phyloP scores from a whole-genome alignment of 139 green algal genomes.

The Closterium sp. region DNA sequence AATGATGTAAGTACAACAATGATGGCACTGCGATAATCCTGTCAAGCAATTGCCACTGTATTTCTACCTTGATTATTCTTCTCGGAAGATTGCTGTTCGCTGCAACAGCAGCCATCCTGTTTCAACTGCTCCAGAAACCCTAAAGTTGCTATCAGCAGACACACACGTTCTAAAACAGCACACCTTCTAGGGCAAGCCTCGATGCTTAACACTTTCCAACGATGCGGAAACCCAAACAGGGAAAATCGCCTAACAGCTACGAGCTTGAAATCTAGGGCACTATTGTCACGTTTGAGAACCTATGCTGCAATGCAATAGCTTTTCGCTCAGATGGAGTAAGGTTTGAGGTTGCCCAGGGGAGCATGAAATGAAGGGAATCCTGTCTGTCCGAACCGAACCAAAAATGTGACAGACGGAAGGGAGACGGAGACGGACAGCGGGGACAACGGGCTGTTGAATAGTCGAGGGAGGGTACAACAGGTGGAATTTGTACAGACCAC shows the following conservation, averaged over 20 bases:
- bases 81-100: constrained; percentile 39
- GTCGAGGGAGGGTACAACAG: neutral
- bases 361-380: neutral
- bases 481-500: neutral
- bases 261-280: too few relatives aligned
- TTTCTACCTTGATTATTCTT: constrained; percentile 43
- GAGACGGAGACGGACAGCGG: neutral
- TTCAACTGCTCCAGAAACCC: neutral
- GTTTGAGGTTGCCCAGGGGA: neutral
- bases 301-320: too few relatives aligned
- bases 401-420: neutral
- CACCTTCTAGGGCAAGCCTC: neutral
- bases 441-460: neutral
- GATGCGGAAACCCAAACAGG: neutral
- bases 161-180: neutral
- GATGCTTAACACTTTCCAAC: neutral
- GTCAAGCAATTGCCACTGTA: neutral
- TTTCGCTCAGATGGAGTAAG: too few relatives aligned
- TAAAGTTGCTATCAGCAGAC: neutral
- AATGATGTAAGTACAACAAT: neutral
- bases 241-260: neutral
- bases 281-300: too few relatives aligned
- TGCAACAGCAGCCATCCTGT: constrained; percentile 14
- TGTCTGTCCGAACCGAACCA: too few relatives aligned
- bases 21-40: neutral